Base-by-base conservation (phyloP, 306 rosid genomes). In the Fragaria nilgerrensis region DNA sequence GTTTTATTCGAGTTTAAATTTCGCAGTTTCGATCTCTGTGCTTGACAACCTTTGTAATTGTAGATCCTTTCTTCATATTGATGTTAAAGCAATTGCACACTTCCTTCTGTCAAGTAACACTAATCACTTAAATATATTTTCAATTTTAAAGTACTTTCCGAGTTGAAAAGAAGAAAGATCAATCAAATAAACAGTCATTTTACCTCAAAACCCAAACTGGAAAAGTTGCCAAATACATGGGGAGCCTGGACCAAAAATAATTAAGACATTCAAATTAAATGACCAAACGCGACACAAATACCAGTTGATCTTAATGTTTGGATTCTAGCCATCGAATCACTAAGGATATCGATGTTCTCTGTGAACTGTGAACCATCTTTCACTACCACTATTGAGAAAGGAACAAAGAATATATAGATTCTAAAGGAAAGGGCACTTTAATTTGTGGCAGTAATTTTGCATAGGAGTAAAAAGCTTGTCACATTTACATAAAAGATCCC, bases 301-400 rank as follows among this genome's bases (percentile, higher is more conserved):
- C 12, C 4, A 5, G 2, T 23, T 23, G 34, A 12, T 25, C 10
- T 5, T 68, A 22, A 23, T 71, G 11, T 22, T 9, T 41, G 72
- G 72, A 41, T 41, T 20, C 50, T 41, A 25, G 41, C 23, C 58
- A 41, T 43, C 6, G 16, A 22, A 68, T 10, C 11, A 43, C 5
- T 27, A 68, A 45, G 44, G 32, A 29, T 71, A 44, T 71, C 13
- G 44, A 41, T 41, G 44, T 41, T 41, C 9, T 41, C 44, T 41
- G 44, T 41, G 44, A 41, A 41, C 25, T 71, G 6, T 49, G 75
- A 71, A 5, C 75, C 47, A 71, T 49, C 75, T 49, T 48, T 49
- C 75, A 49, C 9, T 32, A 72, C 34, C 19, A 15, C 75, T 72
- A 48, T 52, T n/a, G 22, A 73, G 48, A 37, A 55, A 14, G 14